phyloP scores from a whole-genome alignment of 768 basidiomycete genomes.

The Lentinula edodes region DNA sequence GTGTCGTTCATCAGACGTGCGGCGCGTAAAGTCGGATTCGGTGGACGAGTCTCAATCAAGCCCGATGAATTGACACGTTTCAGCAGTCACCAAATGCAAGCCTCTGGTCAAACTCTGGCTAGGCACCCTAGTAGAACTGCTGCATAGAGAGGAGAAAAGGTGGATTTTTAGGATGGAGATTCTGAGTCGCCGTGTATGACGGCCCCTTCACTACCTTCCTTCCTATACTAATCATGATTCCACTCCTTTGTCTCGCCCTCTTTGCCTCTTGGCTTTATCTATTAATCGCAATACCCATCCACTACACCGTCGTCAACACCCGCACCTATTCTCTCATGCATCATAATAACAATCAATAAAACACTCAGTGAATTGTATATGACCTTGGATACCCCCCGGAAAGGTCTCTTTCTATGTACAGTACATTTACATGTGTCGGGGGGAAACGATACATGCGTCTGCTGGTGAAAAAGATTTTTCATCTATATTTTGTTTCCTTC shows the following conservation, averaged over 20 bases:
- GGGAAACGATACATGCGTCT: neutral
- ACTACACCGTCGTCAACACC: conserved; percentile 3
- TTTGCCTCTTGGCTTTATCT: neutral
- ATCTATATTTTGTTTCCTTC: neutral
- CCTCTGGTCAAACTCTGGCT: conserved; percentile 72
- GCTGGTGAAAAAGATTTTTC: neutral
- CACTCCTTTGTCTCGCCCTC: neutral
- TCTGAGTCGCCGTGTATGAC: neutral
- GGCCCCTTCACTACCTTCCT: conserved; percentile 2
- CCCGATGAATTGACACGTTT: conserved; percentile 84
- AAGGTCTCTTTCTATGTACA: neutral
- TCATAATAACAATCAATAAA: conserved; percentile 7
- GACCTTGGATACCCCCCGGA: conserved; percentile 1
- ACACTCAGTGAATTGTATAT: conserved; percentile 4
- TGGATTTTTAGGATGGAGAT: conserved; percentile 7
- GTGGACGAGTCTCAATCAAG: conserved; percentile 72
- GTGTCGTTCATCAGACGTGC: conserved; percentile 89
- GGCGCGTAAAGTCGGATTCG: conserved; percentile 84
- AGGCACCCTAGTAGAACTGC: conserved; percentile 68
- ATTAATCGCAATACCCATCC: conserved; percentile 5
- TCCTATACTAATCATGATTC: neutral
- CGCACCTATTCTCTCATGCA: conserved; percentile 1
- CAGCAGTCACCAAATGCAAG: conserved; percentile 78
- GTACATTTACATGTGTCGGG: neutral
- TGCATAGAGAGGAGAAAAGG: conserved; percentile 6